These are phyloP conservation scores for Suhomyces xylopsoci DNA, from an alignment of 805 yeast species.

Conservation along the genomic window DNA sequence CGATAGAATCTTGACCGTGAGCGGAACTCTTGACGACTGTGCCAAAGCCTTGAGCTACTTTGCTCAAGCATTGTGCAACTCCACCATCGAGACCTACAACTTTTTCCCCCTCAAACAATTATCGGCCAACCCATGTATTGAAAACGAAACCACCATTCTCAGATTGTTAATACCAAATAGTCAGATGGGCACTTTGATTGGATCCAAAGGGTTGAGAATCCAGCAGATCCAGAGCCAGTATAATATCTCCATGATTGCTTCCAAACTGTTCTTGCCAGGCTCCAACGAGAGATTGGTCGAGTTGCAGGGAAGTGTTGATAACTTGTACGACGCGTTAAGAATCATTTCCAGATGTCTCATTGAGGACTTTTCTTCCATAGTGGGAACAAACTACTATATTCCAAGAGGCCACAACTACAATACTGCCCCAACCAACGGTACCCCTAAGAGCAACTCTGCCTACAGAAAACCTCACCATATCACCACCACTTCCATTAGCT, in stretches of 20 bases:
- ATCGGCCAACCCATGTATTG: slow-evolving; percentile 48
- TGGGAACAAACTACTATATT: slow-evolving; percentile 61
- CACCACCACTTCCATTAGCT: slow-evolving; percentile 45
- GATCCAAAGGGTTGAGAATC: slow-evolving; percentile 77
- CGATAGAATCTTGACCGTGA: slow-evolving; percentile 77
- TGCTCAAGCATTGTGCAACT: slow-evolving; percentile 58
- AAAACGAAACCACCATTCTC: slow-evolving; percentile 52
- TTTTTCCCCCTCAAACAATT: slow-evolving; percentile 61
- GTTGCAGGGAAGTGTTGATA: slow-evolving; percentile 72
- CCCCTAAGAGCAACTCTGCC: slow-evolving; percentile 1
- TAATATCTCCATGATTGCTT: slow-evolving; percentile 79
- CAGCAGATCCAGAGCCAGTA: slow-evolving; percentile 69
- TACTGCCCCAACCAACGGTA: neutral
- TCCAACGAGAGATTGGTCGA: slow-evolving; percentile 86
- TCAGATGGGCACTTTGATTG: slow-evolving; percentile 87
- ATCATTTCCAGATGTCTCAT: slow-evolving; percentile 67
- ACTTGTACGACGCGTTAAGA: slow-evolving; percentile 55
- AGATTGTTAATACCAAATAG: slow-evolving; percentile 77
- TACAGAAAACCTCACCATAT: slow-evolving; percentile 21
- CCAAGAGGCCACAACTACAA: slow-evolving; percentile 36
- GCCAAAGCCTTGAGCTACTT: slow-evolving; percentile 69
- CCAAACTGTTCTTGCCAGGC: slow-evolving; percentile 76
- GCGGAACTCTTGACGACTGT: slow-evolving; percentile 68
- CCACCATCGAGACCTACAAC: slow-evolving; percentile 39
- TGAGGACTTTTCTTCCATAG: slow-evolving; percentile 68